Evolutionary conservation across 352 stramenopile genomes (phyloP).

Genomic region (Aphanomyces astaci): DNA sequence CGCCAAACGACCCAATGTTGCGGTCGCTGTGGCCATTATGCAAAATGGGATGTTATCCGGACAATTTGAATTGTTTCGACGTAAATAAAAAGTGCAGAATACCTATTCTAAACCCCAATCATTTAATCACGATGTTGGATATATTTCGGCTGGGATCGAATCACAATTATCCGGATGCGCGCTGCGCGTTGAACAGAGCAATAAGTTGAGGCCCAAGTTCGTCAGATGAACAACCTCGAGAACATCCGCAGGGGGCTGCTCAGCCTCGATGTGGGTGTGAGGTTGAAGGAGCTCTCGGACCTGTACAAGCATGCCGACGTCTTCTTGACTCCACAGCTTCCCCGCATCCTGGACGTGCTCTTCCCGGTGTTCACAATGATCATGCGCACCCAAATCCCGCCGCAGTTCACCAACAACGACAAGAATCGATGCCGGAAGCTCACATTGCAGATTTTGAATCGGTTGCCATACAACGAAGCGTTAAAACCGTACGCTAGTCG

Average conservation of each 20-base stretch:
- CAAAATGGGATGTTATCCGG: background rate
- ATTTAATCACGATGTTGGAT: background rate
- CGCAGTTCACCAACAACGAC: slow-evolving; percentile 65
- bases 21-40: slow-evolving; percentile 12
- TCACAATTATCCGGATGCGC: background rate
- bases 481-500: slow-evolving; percentile 90
- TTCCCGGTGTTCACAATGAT: slow-evolving; percentile 86
- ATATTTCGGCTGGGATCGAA: background rate
- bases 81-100: background rate
- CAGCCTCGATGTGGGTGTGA: slow-evolving; percentile 55
- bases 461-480: slow-evolving; percentile 91
- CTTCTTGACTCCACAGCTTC: slow-evolving; percentile 85
- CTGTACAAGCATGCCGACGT: slow-evolving; percentile 82
- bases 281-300: slow-evolving; percentile 80
- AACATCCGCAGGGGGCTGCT: slow-evolving; percentile 79
- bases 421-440: slow-evolving; percentile 87
- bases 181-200: slow-evolving; percentile 4
- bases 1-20: slow-evolving; percentile 41
- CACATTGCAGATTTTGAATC: slow-evolving; percentile 92
- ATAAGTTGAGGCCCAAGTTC: slow-evolving; percentile 22
- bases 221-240: slow-evolving; percentile 55
- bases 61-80: background rate
- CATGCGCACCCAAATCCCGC: slow-evolving; percentile 63
- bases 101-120: background rate
- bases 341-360: slow-evolving; percentile 84